Evolutionary conservation across 257 asterid species (phyloP), one percentile per base, ranked within the genome.

Genomic region (Capsicum rhomboideum): DNA sequence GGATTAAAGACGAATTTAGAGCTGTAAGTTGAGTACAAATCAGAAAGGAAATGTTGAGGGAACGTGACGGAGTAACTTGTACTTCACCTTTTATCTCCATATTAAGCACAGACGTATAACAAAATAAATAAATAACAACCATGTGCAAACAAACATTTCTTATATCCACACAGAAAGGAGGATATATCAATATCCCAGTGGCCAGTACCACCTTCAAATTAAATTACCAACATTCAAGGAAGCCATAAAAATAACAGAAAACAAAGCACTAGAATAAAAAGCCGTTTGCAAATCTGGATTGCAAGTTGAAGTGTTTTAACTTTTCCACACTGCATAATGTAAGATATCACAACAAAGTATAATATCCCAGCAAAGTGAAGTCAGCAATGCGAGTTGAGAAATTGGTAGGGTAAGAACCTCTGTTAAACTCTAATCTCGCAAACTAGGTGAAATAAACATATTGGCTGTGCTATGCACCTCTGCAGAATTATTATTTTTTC

Each of bases 91-190:
- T 40, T 40, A 40, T 40, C 44, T 5, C 8, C 44, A 40, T 77
- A 77, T 49, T 26, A 50, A 26, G 26, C 23, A 28, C 63, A 77
- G 61, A 59, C 80, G 46, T 42, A 75, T 23, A 75, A 75, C 16
- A 8, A 75, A 75, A 68, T 10, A 69, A 20, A 18, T 1, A 69
- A 14, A 74, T 20, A n/a, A 10, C 49, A 13, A 5, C 63, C 81
- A n/a, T n/a, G n/a, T n/a, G 81, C 61, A 56, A 56, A n/a, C 72
- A 79, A 28, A 31, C 37, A 23, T 56, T 80, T 80, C 28, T 10
- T 17, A 80, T 59, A 80, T 59, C 83, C 83, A 59, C 83, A 58
- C 44, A 80, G 37, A 21, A 80, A 61, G n/a, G 46, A 21, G 77
- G 59, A 50, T 28, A 26, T 75, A 75, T 75, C 63, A 26, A 4